Evolutionary conservation across 2,329 filamentous ascomycete genomes (phyloP), one percentile per base, ranked within the genome.

Genomic region (Cercospora beticola): DNA sequence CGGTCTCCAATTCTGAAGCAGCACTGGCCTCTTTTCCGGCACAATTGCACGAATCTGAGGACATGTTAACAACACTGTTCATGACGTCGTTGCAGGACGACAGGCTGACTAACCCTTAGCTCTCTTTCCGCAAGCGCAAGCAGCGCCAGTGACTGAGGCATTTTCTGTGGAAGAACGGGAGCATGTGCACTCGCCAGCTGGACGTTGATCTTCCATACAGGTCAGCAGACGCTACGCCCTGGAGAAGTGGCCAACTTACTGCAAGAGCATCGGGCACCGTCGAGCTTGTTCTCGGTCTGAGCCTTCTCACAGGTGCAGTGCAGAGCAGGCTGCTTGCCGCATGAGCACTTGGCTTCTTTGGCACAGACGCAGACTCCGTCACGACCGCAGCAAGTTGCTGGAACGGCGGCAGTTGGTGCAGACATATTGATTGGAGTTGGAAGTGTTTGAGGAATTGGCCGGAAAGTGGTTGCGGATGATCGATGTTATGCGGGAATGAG

Each of bases 241-340:
- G 2, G 18, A 49, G 21, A 36, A 58, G 30, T 28, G 49, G 28
- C 23, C 26, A 64, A 83, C 83, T 72, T 83, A 86, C 92, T 88
- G 85, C 93, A 97, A 56, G 91, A 93, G 86, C 93, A 97, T 74
- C 92, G 86, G 46, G 92, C 86, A 6, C 92, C 92, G 6, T 84
- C 80, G 66, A 92, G 79, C 49, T 82, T 82, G 85, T 97, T 97
- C 85, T 97, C 94, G 16, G 84, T 81, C 4, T 85, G 72, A 4
- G 93, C 87, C 81, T 92, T 94, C 76, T 88, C 88, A 83, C 94
- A 97, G 71, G 85, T 91, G 87, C 94, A 98, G 79, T 94, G 86
- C 60, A 97, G 88, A 61, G 94, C 94, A 4, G 89, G 88, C 79
- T 95, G 87, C 84, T 97, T 89, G 78, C 94, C 94, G 80, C 94